Evolutionary conservation across 805 yeast genomes (phyloP).

Genomic region (Priceomyces carsonii): DNA sequence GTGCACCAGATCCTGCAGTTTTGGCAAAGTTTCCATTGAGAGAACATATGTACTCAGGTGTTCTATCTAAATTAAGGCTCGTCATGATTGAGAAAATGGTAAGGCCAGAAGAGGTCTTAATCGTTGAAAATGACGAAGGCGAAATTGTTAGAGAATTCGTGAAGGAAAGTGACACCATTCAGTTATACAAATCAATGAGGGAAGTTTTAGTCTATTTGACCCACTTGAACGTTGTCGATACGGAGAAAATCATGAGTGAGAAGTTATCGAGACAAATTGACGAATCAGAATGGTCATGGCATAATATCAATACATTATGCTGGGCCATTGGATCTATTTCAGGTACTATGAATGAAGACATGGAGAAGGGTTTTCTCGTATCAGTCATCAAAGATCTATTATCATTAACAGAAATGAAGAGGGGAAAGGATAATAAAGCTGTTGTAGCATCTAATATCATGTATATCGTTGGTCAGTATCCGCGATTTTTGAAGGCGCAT

Average conservation of each 20-base stretch:
- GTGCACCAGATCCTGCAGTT: slow-evolving; percentile 83
- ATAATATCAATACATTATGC: slow-evolving; percentile 92
- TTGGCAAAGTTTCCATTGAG: slow-evolving; percentile 80
- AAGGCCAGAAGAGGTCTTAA: slow-evolving; percentile 95
- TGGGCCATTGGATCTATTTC: slow-evolving; percentile 99
- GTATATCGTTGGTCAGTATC: slow-evolving; percentile 99
- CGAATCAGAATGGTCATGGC: slow-evolving; percentile 99
- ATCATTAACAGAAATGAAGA: slow-evolving; percentile 90
- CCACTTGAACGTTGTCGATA: slow-evolving; percentile 91
- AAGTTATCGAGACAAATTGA: slow-evolving; percentile 92
- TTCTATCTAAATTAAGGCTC: slow-evolving; percentile 79
- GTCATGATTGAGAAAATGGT: slow-evolving; percentile 98
- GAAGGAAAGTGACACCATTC: slow-evolving; percentile 95
- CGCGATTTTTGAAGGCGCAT: slow-evolving; percentile 94
- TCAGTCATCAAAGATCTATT: slow-evolving; percentile 89
- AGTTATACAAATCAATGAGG: slow-evolving; percentile 91
- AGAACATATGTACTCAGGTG: slow-evolving; percentile 76
- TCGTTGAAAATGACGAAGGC: slow-evolving; percentile 98
- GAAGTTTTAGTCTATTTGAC: slow-evolving; percentile 94
- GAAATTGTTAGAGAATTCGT: slow-evolving; percentile 98
- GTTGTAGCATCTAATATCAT: slow-evolving; percentile 99
- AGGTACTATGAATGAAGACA: slow-evolving; percentile 97
- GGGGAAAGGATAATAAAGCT: slow-evolving; percentile 97
- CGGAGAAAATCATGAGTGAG: slow-evolving; percentile 90
- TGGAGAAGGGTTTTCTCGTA: slow-evolving; percentile 92